Evolutionary conservation across 75 land plant genomes (phyloP), one percentile per base, ranked within the genome.

Genomic region (Azolla pinnata): DNA sequence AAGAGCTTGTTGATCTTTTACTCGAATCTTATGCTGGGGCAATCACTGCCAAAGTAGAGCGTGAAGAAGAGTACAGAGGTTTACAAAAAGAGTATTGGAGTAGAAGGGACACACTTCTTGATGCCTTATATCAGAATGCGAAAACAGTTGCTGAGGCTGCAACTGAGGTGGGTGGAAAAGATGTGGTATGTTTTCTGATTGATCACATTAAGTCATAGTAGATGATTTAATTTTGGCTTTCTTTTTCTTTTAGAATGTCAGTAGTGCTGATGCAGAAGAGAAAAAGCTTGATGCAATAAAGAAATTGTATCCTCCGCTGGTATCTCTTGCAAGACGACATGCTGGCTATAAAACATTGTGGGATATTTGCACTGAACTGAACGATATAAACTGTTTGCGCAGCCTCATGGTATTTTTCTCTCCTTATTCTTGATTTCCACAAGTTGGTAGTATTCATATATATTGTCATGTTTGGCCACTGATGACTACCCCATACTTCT

Each of bases 341-440:
- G 96, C 83, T 57, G 85, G 87, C 35, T 89, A 86, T 50, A 75
- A 77, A 62, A 83, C 84, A 38, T 51, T 95, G 8, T 86, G 90
- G 83, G 65, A 79, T 18, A 81, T 95, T 14, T 95, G 90, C 57
- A 66, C 62, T 64, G 96, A 95, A 63, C 79, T 89, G 28, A 72
- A 77, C 63, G 99, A 95, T 61, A 62, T 71, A 32, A 67, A 31
- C 35, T 79, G 78, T 42, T 81, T 95, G 23, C 77, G 81, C 57
- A 76, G 57, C 44, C 81, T 95, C 32, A 95, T 95, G 99, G 96
- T 89, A 59, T 45, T 10, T 48, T 48, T 33, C 14, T 58, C 21
- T 27, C 28, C 33, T 4, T 33, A 16, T 64, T 5, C 31, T 71
- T 5, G 12, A 31, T 54, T 38, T 48, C 44, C 30, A 0, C 49